Base-by-base conservation (phyloP, 2,329 filamentous ascomycete species). In the Hypoxylon sp. region DNA sequence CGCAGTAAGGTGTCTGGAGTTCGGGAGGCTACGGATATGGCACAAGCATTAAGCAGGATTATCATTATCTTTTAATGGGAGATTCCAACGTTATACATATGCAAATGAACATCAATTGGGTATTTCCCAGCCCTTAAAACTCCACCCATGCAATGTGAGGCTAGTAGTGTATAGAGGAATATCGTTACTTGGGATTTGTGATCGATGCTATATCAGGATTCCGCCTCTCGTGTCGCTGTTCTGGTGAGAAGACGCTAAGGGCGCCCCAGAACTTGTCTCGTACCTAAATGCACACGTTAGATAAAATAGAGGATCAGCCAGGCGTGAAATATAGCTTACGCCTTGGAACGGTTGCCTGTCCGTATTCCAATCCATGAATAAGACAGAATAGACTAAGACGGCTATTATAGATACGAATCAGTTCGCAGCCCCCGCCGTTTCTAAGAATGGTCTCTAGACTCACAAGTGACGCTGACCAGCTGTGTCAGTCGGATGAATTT, bases 311-410 rank as follows among this genome's bases (percentile, higher is more conserved):
- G 14, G 50, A 10, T 19, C 50, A 31, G 11, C 19, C 2, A 10
- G 14, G 5, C 1, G 13, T 3, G 11, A 17, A 3, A 54, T 51
- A 37, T 22, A 17, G 70, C 85, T 70, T 81, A 88, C 85, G 37
- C 79, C 81, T 69, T 85, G 80, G 68, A 88, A 87, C 2, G 86
- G 86, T 52, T 83, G 82, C 3, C 79, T 75, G 24, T 83, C 80
- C 9, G 76, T 76, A 24, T 81, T 79, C 84, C 84, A 88, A 70
- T 91, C 88, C 83, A 90, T 84, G 77, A 90, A 91, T 61, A 91
- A 79, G 31, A 90, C 83, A 29, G 85, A 82, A 72, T 90, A 91
- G 24, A 84, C 79, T 9, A 83, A 70, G 35, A 88, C 85, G 77
- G 83, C 86, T 88, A 68, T 22, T 53, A 17, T 54, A 46, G 19